Evolutionary conservation across 2,329 filamentous ascomycete species (phyloP).

Genomic region (Alternaria sp.): DNA sequence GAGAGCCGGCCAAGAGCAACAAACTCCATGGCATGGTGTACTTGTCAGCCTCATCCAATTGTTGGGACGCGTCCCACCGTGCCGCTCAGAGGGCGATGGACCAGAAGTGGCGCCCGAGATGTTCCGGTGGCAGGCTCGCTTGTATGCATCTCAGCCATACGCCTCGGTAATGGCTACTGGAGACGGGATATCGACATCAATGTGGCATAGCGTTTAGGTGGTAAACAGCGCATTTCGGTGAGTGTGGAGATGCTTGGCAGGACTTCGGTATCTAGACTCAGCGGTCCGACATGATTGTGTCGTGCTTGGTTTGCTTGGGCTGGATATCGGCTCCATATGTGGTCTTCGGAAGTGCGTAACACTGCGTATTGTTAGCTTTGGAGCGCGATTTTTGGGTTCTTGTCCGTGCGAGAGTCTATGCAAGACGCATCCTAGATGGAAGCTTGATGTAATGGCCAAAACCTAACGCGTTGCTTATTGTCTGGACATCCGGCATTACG

Average conservation of each 20-base stretch:
- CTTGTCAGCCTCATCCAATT: slow-evolving; percentile 8
- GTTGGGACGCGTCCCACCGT: slow-evolving; percentile 11
- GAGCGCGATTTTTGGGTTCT: not conserved
- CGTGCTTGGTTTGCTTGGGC: not conserved
- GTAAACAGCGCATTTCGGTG: slow-evolving; percentile 6
- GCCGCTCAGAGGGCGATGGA: slow-evolving; percentile 10
- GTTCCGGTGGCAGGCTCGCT: slow-evolving; percentile 15
- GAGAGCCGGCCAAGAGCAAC: not conserved
- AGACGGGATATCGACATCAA: slow-evolving; percentile 13
- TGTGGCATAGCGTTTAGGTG: slow-evolving; percentile 10
- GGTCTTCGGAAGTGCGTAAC: not conserved
- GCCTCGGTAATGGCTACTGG: slow-evolving; percentile 7
- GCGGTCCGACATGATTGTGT: slow-evolving; percentile 4
- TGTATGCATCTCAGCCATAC: slow-evolving; percentile 16
- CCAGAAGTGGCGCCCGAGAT: slow-evolving; percentile 17
- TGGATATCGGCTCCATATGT: not conserved
- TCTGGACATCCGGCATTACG: not conserved
- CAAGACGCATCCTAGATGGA: not conserved
- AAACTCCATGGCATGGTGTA: not conserved
- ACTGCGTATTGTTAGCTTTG: not conserved
- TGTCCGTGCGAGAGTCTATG: not conserved
- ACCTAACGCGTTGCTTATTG: not conserved
- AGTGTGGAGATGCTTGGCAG: slow-evolving; percentile 14
- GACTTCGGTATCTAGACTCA: slow-evolving; percentile 10
- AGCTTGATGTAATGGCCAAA: slow-evolving; percentile 2